These are phyloP conservation scores for Leucogyrophana mollusca DNA, from an alignment of 768 basidiomycete species.

Conservation along the genomic window DNA sequence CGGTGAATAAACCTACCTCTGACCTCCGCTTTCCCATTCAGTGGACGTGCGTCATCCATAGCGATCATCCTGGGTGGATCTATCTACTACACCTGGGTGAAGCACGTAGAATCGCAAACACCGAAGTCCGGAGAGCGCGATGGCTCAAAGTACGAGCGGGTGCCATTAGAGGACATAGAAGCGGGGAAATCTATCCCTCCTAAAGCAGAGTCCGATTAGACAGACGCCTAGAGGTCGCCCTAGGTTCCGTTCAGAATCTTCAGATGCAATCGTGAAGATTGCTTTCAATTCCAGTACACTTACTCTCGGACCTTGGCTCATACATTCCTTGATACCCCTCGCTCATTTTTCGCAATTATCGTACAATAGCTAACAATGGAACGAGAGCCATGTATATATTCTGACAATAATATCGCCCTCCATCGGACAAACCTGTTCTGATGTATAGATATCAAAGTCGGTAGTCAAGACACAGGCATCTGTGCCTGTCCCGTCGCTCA, in stretches of 20 bases:
- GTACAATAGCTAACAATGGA: too few species aligned
- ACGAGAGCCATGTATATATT: too few species aligned
- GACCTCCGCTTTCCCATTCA: constrained; percentile 23
- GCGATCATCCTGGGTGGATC: constrained; percentile 80
- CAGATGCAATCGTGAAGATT: too few species aligned
- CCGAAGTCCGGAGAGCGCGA: constrained; percentile 29
- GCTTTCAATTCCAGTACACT: too few species aligned
- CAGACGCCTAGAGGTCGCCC: neutral
- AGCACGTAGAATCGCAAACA: constrained; percentile 64
- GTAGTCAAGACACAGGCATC: too few species aligned
- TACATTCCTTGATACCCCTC: too few species aligned
- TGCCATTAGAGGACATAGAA: constrained; percentile 65
- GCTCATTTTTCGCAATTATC: too few species aligned
- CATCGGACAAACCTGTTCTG: too few species aligned
- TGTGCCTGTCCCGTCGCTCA: too few species aligned
- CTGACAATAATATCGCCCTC: constrained; percentile 1
- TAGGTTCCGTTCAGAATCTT: too few species aligned
- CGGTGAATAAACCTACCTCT: neutral
- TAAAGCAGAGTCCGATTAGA: constrained; percentile 28
- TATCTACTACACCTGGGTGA: constrained; percentile 85
- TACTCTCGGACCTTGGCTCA: too few species aligned
- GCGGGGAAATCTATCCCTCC: constrained; percentile 33
- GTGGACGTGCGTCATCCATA: constrained; percentile 81
- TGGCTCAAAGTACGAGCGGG: constrained; percentile 51
- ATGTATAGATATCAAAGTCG: too few species aligned